A percentile compares a stretch with the other conserved stretches of the same genome.
phyloP scores from a whole-genome alignment of 768 basidiomycete genomes.

The Pholiota conissans region DNA sequence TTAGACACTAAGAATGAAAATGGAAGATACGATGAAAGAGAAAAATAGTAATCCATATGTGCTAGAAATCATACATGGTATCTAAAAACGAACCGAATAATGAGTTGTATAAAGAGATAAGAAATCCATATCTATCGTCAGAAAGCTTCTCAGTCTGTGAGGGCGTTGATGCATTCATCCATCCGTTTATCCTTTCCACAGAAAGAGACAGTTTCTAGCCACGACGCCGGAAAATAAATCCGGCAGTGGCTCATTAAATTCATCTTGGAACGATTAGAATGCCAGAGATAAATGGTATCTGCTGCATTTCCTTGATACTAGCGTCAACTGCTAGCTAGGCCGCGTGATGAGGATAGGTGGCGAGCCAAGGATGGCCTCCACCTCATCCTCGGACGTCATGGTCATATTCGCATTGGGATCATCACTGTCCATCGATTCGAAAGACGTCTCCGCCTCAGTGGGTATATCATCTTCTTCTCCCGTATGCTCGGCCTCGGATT shows the following conservation, averaged over 20 bases:
- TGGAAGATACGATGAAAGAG: background rate
- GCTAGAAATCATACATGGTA: background rate
- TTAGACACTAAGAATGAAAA: background rate
- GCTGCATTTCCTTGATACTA: background rate
- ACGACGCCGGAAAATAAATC: too few relatives aligned
- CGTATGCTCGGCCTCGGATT: background rate
- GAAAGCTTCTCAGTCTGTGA: too few relatives aligned
- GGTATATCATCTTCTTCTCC: constrained; percentile 2
- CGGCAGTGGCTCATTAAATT: background rate
- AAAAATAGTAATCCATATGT: background rate
- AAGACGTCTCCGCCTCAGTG: background rate
- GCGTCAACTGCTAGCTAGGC: constrained; percentile 21
- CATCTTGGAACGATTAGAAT: background rate
- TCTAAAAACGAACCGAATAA: background rate
- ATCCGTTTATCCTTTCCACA: too few relatives aligned
- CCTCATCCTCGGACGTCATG: constrained; percentile 40
- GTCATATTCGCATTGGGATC: constrained; percentile 5
- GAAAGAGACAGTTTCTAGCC: too few relatives aligned
- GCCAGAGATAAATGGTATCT: background rate
- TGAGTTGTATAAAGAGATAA: background rate
- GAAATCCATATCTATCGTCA: too few relatives aligned
- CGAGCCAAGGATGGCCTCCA: constrained; percentile 32
- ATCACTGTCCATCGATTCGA: background rate
- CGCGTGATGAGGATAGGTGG: constrained; percentile 41
- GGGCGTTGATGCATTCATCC: too few relatives aligned